These are phyloP conservation scores for Penicillium diatomitis DNA, from an alignment of 495 filamentous ascomycete genomes.

Conservation along the genomic window DNA sequence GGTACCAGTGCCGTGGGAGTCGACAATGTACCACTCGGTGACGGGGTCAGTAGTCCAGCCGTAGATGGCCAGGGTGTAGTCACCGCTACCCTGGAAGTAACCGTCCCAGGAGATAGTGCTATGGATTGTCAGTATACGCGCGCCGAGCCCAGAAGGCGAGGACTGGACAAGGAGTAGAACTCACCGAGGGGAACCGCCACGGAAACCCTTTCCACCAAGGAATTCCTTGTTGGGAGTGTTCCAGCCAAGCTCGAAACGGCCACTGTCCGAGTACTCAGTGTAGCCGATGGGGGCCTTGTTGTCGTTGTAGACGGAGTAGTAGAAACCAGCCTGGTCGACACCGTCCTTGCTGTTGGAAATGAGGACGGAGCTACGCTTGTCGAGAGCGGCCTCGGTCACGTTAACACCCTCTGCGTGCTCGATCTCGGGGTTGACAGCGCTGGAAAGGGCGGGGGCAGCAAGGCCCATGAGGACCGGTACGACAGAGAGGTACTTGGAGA, in stretches of 20 bases:
- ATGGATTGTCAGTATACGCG: not conserved
- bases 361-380: too few relatives aligned
- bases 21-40: conserved; percentile 1
- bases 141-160: too few relatives aligned
- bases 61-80: not conserved
- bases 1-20: not conserved
- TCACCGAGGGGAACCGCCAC: not conserved
- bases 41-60: not conserved
- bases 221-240: not conserved
- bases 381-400: too few relatives aligned
- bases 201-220: not conserved
- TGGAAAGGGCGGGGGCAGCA: too few relatives aligned
- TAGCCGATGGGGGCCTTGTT: not conserved
- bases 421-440: too few relatives aligned
- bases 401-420: too few relatives aligned
- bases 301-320: conserved; percentile 1
- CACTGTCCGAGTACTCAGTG: not conserved
- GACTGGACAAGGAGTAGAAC: not conserved
- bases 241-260: not conserved
- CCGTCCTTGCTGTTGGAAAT: not conserved
- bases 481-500: too few relatives aligned
- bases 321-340: not conserved
- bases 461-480: too few relatives aligned
- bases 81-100: not conserved
- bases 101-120: not conserved